Conservation (phyloP, 306 rosid species). For the Luffa acutangula region DNA sequence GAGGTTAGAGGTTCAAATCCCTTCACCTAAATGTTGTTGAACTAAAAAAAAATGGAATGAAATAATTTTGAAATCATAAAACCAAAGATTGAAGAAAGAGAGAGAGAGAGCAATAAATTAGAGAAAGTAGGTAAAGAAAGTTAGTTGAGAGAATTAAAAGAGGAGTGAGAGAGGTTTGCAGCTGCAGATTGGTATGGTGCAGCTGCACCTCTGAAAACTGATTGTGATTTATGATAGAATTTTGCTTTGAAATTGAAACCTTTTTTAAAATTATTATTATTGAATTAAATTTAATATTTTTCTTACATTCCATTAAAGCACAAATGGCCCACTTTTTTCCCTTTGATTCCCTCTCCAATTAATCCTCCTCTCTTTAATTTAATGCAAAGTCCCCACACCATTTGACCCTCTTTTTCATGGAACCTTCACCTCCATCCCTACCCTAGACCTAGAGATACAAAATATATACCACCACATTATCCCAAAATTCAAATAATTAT, state of each 20-base stretch:
- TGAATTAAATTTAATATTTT: neutral
- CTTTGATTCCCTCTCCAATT: neutral
- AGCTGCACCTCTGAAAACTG: neutral
- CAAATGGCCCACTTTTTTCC: neutral
- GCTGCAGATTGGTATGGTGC: neutral
- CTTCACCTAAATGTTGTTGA: too few relatives aligned
- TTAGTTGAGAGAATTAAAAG: neutral
- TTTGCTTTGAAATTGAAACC: neutral
- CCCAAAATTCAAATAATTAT: too few relatives aligned
- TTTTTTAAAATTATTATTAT: neutral
- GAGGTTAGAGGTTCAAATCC: too few relatives aligned
- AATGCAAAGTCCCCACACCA: neutral
- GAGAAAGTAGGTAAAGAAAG: neutral
- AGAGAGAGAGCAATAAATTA: neutral
- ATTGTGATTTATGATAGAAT: neutral
- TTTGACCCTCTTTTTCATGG: neutral
- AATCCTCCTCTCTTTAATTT: neutral
- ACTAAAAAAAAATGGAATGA: too few relatives aligned
- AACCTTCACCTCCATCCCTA: neutral
- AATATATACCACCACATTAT: too few relatives aligned
- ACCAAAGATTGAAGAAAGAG: neutral
- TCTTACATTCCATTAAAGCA: neutral
- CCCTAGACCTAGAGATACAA: too few relatives aligned
- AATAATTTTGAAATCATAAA: neutral
- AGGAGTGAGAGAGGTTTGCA: neutral